phyloP scores from a whole-genome alignment of 441 rosid species.

The Biscutella laevigata region DNA sequence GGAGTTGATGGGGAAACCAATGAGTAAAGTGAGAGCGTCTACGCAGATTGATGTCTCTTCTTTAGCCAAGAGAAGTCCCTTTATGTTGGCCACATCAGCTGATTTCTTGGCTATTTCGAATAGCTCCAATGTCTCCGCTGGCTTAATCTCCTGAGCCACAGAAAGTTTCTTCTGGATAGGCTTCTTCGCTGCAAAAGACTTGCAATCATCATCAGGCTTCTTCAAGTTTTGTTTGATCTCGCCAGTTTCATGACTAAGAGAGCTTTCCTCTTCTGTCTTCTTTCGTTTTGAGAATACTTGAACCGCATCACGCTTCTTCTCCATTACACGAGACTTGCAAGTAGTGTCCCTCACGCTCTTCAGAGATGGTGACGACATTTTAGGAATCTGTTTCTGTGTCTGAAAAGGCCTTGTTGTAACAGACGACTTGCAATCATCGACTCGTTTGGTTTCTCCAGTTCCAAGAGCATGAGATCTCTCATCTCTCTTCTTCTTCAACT shows the following conservation, averaged over 20 bases:
- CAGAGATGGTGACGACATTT: no score
- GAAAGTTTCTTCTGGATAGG: background rate
- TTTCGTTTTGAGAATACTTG: background rate
- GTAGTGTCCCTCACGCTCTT: no score
- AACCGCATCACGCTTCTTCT: no score
- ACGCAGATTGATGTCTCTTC: conserved; percentile 9
- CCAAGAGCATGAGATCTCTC: no score
- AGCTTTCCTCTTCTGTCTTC: no score
- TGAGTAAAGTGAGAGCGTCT: conserved; percentile 1
- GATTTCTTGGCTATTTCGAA: conserved; percentile 14
- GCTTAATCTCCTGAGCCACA: background rate
- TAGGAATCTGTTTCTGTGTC: background rate
- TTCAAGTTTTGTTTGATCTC: background rate
- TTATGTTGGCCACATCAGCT: conserved; percentile 10
- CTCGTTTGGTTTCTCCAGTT: background rate
- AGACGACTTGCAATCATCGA: background rate
- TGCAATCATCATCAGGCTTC: background rate
- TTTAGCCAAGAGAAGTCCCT: background rate
- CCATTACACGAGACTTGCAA: no score
- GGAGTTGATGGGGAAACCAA: background rate
- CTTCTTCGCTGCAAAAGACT: background rate
- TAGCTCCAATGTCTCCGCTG: background rate
- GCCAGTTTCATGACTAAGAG: background rate
- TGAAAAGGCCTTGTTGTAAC: background rate
- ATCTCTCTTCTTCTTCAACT: background rate